A percentile compares a stretch with the other conserved stretches of the same genome.
These are phyloP conservation scores for Rhinocladiella mackenziei DNA, from an alignment of 2,329 filamentous ascomycete species.

Conservation along the genomic window DNA sequence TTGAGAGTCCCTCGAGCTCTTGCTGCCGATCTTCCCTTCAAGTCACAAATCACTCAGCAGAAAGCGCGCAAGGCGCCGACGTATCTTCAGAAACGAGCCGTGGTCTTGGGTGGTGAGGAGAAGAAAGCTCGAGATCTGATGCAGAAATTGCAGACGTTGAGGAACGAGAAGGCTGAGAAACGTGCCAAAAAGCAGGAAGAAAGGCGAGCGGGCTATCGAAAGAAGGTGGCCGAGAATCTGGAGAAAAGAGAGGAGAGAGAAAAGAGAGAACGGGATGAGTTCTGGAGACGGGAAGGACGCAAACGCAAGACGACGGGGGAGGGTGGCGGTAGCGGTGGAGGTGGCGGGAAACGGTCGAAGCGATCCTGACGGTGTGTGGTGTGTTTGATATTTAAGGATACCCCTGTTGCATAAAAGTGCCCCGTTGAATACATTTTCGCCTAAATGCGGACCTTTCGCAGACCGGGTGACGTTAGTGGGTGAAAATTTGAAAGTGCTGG, in stretches of 20 bases:
- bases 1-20: slow-evolving; percentile 47
- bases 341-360: slow-evolving; percentile 36
- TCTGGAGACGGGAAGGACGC: slow-evolving; percentile 85
- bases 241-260: slow-evolving; percentile 85
- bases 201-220: slow-evolving; percentile 71
- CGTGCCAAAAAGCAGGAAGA: slow-evolving; percentile 82
- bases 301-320: slow-evolving; percentile 60
- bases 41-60: slow-evolving; percentile 80
- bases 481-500: slow-evolving; percentile 8
- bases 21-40: slow-evolving; percentile 82
- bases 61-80: slow-evolving; percentile 75
- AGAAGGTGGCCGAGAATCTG: slow-evolving; percentile 73
- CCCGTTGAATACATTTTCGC: too few species aligned
- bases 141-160: slow-evolving; percentile 85
- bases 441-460: too few species aligned
- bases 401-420: too few species aligned
- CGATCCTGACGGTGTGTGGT: slow-evolving; percentile 6
- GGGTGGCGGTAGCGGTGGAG: slow-evolving; percentile 49
- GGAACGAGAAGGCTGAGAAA: slow-evolving; percentile 87
- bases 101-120: slow-evolving; percentile 82
- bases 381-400: neutral
- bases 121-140: slow-evolving; percentile 81
- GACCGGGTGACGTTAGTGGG: too few species aligned
- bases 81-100: slow-evolving; percentile 92
- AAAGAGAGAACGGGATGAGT: slow-evolving; percentile 88